Evolutionary conservation across 129 eudicot genomes (phyloP).

Genomic region (Flaveria robusta): DNA sequence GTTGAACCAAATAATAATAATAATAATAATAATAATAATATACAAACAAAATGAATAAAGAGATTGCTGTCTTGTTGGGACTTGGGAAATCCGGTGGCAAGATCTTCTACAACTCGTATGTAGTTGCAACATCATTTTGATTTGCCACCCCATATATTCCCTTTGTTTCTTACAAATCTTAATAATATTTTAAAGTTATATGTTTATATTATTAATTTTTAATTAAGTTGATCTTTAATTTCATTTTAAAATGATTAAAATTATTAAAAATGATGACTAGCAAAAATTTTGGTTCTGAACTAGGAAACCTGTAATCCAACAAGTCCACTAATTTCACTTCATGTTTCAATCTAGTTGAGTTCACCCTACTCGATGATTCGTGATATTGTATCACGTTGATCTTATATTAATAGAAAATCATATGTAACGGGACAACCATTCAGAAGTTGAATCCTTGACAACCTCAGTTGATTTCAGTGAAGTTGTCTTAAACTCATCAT

Average conservation of each 20-base stretch:
- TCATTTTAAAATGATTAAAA: not conserved
- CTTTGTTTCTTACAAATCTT: conserved; percentile 11
- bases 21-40: not conserved
- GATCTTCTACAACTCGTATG: conserved; percentile 33
- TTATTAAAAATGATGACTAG: not conserved
- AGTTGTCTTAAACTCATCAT: too few relatives aligned
- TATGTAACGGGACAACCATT: too few relatives aligned
- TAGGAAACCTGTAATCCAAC: too few relatives aligned
- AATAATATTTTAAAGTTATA: not conserved
- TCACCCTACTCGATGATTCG: too few relatives aligned
- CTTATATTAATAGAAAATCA: too few relatives aligned
- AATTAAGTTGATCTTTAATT: not conserved
- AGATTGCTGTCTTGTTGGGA: not conserved
- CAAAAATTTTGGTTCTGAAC: too few relatives aligned
- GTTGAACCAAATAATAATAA: not conserved
- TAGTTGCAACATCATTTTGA: conserved; percentile 22
- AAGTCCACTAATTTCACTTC: too few relatives aligned
- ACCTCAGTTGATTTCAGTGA: too few relatives aligned
- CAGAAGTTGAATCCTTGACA: too few relatives aligned
- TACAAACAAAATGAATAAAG: conserved; percentile 2
- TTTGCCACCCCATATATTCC: conserved; percentile 26
- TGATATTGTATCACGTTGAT: too few relatives aligned
- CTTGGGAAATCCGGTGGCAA: conserved; percentile 25
- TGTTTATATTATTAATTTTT: not conserved
- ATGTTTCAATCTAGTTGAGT: too few relatives aligned